phyloP scores from a whole-genome alignment of 2,329 filamentous ascomycete genomes.

The Rutstroemia sp. region DNA sequence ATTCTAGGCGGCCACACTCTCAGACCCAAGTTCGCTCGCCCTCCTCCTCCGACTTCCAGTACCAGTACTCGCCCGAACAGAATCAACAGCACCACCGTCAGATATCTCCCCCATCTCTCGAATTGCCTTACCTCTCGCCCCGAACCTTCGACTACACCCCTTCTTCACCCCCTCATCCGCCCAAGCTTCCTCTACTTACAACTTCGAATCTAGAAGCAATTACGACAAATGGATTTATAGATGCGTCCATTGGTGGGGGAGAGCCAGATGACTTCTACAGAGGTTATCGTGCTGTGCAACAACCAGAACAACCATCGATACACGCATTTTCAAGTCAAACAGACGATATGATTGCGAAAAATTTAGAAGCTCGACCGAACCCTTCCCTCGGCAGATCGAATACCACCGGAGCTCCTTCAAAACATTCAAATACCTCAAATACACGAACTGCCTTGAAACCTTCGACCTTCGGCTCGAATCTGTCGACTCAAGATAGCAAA shows the following conservation, averaged over 20 bases:
- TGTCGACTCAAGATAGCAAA: slow-evolving; percentile 43
- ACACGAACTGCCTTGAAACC: slow-evolving; percentile 36
- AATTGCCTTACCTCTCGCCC: slow-evolving; percentile 12
- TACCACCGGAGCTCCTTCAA: slow-evolving; percentile 43
- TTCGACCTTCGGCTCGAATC: slow-evolving; percentile 43
- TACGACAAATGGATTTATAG: slow-evolving; percentile 20
- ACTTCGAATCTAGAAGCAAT: slow-evolving; percentile 21
- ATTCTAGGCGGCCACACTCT: slow-evolving; percentile 20
- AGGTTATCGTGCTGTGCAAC: slow-evolving; percentile 34
- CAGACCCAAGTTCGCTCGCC: slow-evolving; percentile 2
- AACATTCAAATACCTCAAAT: slow-evolving; percentile 36
- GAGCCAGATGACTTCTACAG: slow-evolving; percentile 44
- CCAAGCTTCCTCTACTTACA: slow-evolving; percentile 25
- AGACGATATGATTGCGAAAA: slow-evolving; percentile 25
- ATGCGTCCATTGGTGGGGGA: slow-evolving; percentile 16
- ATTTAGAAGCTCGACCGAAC: slow-evolving; percentile 35
- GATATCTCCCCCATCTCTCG: slow-evolving; percentile 12
- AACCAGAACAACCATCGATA: slow-evolving; percentile 8
- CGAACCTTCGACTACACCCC: slow-evolving; percentile 18
- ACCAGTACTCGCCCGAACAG: slow-evolving; percentile 13
- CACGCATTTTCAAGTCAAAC: slow-evolving; percentile 16
- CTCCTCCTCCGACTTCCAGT: neutral
- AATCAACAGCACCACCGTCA: slow-evolving; percentile 12
- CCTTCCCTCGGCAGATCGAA: slow-evolving; percentile 40
- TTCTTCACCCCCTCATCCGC: slow-evolving; percentile 20